Conservation (phyloP, 257 asterid genomes). For the Solanum paucissectum region DNA sequence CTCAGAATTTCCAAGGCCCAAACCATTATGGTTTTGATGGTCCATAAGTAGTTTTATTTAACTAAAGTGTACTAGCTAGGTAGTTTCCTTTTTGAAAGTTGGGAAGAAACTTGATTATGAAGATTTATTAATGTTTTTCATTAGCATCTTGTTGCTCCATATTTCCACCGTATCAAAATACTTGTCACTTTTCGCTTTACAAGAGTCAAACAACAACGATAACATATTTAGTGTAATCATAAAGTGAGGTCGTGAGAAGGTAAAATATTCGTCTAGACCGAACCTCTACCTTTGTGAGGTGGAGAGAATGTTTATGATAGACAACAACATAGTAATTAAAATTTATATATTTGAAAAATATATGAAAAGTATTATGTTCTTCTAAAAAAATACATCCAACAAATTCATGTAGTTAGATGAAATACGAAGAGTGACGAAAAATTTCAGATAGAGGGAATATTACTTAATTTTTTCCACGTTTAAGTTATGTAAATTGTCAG, state of each 20-base stretch:
- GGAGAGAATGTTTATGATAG: not conserved
- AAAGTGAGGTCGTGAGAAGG: accelerated
- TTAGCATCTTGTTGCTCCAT: not conserved
- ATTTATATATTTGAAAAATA: not conserved
- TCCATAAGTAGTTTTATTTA: not conserved
- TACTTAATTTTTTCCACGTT: not conserved
- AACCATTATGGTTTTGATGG: not conserved
- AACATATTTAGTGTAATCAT: not conserved
- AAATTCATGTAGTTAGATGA: not conserved
- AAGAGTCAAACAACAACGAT: not conserved
- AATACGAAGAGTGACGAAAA: not conserved
- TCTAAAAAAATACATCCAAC: not conserved
- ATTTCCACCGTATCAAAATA: not conserved
- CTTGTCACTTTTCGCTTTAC: not conserved
- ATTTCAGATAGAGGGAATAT: not conserved
- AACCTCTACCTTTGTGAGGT: not conserved
- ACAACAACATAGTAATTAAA: not conserved
- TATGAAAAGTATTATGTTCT: not conserved
- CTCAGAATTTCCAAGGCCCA: not conserved
- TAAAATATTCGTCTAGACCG: not conserved
- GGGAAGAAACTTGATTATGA: not conserved
- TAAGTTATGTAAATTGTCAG: not conserved
- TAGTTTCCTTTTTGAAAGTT: not conserved
- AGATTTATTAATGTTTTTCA: not conserved
- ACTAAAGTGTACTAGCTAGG: not conserved